phyloP scores from a whole-genome alignment of 148 eudicot genomes.

The Chenopodium album region DNA sequence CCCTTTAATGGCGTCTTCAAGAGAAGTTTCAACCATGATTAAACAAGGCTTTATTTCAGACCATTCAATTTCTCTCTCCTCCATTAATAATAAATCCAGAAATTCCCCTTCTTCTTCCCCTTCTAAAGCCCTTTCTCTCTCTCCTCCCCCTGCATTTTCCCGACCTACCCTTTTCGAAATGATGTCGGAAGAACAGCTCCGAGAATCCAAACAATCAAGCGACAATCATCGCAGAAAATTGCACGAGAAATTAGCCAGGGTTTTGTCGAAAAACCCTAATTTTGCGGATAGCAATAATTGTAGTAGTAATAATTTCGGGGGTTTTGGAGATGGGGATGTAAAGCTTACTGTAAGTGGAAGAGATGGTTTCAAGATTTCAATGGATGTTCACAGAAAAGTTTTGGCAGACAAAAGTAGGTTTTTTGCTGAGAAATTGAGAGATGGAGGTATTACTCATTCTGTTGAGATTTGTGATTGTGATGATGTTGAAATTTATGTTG shows the following conservation, averaged over 20 bases:
- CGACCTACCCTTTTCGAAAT: conserved; percentile 83
- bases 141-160: conserved; percentile 40
- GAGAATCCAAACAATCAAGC: conserved; percentile 41
- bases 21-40: conserved; percentile 38
- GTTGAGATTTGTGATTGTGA: conserved; percentile 96
- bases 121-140: conserved; percentile 29
- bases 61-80: conserved; percentile 33
- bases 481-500: conserved; percentile 85
- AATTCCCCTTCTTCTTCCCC: conserved; percentile 27
- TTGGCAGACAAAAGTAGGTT: conserved; percentile 64
- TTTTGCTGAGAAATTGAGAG: conserved; percentile 60
- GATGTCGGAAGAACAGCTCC: conserved; percentile 71
- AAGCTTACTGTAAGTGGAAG: conserved; percentile 63
- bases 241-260: conserved; percentile 51
- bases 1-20: conserved; percentile 32
- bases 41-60: conserved; percentile 39
- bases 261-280: conserved; percentile 42
- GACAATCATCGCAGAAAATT: conserved; percentile 39
- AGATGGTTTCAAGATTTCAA: conserved; percentile 61
- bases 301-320: conserved; percentile 28
- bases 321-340: conserved; percentile 66
- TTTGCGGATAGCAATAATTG: conserved; percentile 23
- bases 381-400: conserved; percentile 76
- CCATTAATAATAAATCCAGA: conserved; percentile 20
- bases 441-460: conserved; percentile 46